Base-by-base conservation (phyloP, 169 alveolate genomes). In the Plasmodium fragile region DNA sequence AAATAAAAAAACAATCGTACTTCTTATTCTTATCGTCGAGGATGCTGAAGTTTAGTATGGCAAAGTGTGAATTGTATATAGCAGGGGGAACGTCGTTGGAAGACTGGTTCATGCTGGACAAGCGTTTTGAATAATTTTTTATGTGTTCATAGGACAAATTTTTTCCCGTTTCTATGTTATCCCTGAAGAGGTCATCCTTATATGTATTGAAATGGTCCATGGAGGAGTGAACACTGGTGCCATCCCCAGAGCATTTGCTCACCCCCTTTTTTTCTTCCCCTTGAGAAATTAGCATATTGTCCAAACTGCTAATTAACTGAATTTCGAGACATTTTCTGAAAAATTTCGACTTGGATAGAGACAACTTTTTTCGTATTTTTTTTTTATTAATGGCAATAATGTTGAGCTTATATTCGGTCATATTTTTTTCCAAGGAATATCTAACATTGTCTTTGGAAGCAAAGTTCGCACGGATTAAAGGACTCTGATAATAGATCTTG, bases 281-380 rank as follows among this genome's bases (percentile, higher is more conserved):
- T 5, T 79, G 53, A 11, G 28, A 73, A 73, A n/a, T 73, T 73
- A 32, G 30, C 45, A 16, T 73, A 41, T 79, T 25, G 28, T 87
- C 28, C 25, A 87, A 55, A 41, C 28, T 65, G 53, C 73, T 91
- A 28, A 49, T 81, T 53, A 91, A 45, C 73, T 91, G 81, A 49
- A 91, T 81, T 81, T 91, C 94, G 82, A 91, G 77, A 41, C 94
- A 91, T 91, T 91, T 91, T 81, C 94, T 91, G 18, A 81, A 91
- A 69, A 45, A 72, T 77, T 80, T 91, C 28, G 92, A 70, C 55
- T 91, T 91, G 39, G 94, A 91, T 10, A 65, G 59, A 25, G 92
- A 81, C 36, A 81, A 91, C 53, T 80, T 91, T 91, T 91, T 91
- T 22, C 73, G 94, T 30, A 91, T 28, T 80, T 91, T 91, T 49